phyloP scores from a whole-genome alignment of 768 basidiomycete genomes.

The Lepiota subincarnata region DNA sequence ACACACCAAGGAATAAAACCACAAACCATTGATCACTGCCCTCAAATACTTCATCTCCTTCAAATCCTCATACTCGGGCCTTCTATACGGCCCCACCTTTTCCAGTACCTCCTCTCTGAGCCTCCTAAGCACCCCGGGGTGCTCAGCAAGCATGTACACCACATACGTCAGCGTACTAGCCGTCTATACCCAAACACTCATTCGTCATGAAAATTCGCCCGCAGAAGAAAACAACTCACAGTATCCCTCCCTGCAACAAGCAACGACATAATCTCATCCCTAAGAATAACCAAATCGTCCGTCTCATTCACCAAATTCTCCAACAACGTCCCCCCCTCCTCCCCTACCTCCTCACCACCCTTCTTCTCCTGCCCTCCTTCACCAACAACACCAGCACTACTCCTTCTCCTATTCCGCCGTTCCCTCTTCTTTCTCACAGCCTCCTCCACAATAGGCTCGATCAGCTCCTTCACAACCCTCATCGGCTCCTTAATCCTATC shows the following conservation, averaged over 20 bases:
- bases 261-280: slow-evolving; percentile 40
- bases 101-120: slow-evolving; percentile 41
- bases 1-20: not conserved
- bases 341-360: slow-evolving; percentile 18
- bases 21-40: slow-evolving; percentile 40
- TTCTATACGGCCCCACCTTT: slow-evolving; percentile 28
- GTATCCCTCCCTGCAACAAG: slow-evolving; percentile 43
- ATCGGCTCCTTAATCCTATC: slow-evolving; percentile 34
- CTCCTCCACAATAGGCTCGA: slow-evolving; percentile 44
- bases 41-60: slow-evolving; percentile 39
- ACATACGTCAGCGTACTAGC: slow-evolving; percentile 40
- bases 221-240: slow-evolving; percentile 17
- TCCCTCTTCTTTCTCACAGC: slow-evolving; percentile 32
- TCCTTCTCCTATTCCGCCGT: slow-evolving; percentile 15
- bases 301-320: slow-evolving; percentile 42
- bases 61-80: slow-evolving; percentile 39
- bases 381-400: slow-evolving; percentile 4
- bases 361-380: slow-evolving; percentile 8
- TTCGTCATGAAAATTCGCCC: not conserved
- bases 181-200: slow-evolving; percentile 25
- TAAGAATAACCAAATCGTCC: slow-evolving; percentile 33
- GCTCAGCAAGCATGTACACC: slow-evolving; percentile 41
- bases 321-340: slow-evolving; percentile 34
- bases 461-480: slow-evolving; percentile 39
- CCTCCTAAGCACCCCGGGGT: slow-evolving; percentile 35